These are phyloP conservation scores for Flaveria linearis DNA, from an alignment of 129 eudicot species.

Conservation along the genomic window DNA sequence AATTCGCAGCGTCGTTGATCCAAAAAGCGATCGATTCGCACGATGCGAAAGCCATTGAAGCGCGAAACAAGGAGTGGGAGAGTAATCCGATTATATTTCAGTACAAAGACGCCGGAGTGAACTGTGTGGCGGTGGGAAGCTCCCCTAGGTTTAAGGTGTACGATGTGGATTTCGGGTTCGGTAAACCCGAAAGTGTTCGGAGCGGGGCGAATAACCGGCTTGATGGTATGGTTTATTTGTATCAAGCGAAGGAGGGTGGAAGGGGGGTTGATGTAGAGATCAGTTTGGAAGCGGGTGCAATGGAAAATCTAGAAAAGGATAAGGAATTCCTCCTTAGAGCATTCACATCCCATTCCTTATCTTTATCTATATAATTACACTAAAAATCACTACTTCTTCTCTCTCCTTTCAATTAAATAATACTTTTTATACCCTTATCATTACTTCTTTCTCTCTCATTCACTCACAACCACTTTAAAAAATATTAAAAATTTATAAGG, in stretches of 20 bases:
- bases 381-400: no score
- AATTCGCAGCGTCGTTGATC: constrained; percentile 69
- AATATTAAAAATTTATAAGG: no score
- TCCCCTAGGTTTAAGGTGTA: constrained; percentile 95
- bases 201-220: constrained; percentile 93
- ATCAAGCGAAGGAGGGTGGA: constrained; percentile 81
- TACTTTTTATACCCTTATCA: no score
- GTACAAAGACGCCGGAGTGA: constrained; percentile 88
- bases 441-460: no score
- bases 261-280: constrained; percentile 90
- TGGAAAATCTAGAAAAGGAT: constrained; percentile 89
- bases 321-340: constrained; percentile 74
- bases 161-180: constrained; percentile 92
- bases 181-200: constrained; percentile 85
- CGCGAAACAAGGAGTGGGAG: constrained; percentile 81
- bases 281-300: constrained; percentile 79
- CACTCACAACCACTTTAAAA: no score
- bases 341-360: no score
- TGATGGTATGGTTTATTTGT: constrained; percentile 94
- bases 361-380: no score
- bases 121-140: constrained; percentile 98
- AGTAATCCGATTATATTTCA: constrained; percentile 76
- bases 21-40: constrained; percentile 68
- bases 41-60: constrained; percentile 66
- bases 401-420: no score